Evolutionary conservation across 2,329 filamentous ascomycete genomes (phyloP).

Genomic region (Trematosphaeria pertusa): DNA sequence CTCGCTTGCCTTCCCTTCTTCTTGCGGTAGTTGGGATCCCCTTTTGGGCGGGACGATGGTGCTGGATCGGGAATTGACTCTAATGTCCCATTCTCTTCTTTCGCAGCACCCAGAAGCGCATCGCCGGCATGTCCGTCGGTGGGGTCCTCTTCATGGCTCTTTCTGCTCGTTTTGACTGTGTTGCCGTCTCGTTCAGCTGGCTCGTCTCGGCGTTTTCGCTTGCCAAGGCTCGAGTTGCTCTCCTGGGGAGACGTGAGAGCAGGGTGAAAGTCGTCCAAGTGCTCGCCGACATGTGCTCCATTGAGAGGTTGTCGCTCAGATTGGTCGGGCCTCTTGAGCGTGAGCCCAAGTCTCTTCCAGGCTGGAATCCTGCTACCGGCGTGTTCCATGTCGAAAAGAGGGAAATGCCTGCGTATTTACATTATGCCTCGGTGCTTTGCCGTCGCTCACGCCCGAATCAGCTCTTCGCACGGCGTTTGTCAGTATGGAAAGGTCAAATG

Average conservation of each 20-base stretch:
- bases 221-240: constrained; percentile 41
- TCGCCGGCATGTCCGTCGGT: constrained; percentile 5
- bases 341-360: constrained; percentile 67
- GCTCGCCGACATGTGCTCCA: constrained; percentile 17
- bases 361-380: constrained; percentile 52
- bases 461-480: constrained; percentile 33
- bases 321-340: constrained; percentile 62
- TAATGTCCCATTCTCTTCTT: constrained; percentile 15
- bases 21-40: constrained; percentile 47
- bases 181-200: constrained; percentile 32
- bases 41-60: constrained; percentile 25
- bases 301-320: constrained; percentile 32
- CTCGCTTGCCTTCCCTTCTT: constrained; percentile 34
- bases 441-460: constrained; percentile 48
- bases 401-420: constrained; percentile 31
- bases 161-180: constrained; percentile 37
- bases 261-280: constrained; percentile 14
- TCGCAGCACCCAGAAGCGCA: constrained; percentile 4
- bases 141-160: constrained; percentile 9
- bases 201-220: constrained; percentile 42
- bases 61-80: constrained; percentile 12
- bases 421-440: constrained; percentile 24
- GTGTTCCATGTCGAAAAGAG: constrained; percentile 39
- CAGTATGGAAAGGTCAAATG: constrained; percentile 41
- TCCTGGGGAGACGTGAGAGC: neutral